Evolutionary conservation across 257 asterid species (phyloP).

Genomic region (Solanum chmielewskii): DNA sequence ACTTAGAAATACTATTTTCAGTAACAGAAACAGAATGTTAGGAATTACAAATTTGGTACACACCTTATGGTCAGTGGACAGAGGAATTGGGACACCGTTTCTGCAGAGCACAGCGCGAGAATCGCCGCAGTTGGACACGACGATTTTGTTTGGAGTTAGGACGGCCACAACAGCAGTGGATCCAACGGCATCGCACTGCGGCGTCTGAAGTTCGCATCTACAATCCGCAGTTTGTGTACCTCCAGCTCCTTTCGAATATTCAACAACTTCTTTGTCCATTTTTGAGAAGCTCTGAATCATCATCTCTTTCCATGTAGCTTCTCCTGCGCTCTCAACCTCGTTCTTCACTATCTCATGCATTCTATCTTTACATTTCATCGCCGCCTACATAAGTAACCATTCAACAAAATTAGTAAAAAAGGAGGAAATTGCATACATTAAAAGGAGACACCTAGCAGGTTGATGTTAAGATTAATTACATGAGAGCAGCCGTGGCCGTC

Average conservation of each 20-base stretch:
- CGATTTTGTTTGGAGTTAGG: slow-evolving; percentile 56
- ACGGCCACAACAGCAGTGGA: slow-evolving; percentile 94
- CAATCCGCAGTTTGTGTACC: slow-evolving; percentile 25
- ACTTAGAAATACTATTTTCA: background rate
- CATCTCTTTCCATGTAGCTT: slow-evolving; percentile 45
- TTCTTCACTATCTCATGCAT: slow-evolving; percentile 81
- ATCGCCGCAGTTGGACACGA: slow-evolving; percentile 89
- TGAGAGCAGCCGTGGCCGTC: slow-evolving; percentile 99
- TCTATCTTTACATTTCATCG: slow-evolving; percentile 64
- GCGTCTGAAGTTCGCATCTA: slow-evolving; percentile 80
- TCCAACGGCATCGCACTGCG: slow-evolving; percentile 94
- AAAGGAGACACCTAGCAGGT: background rate
- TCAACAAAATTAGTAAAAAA: background rate
- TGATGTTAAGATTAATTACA: slow-evolving; percentile 19
- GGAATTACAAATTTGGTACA: background rate
- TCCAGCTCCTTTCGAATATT: slow-evolving; percentile 18
- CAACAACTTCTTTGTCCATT: slow-evolving; percentile 71
- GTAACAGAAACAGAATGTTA: background rate
- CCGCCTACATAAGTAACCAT: slow-evolving; percentile 39
- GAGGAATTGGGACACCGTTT: slow-evolving; percentile 70
- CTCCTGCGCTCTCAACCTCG: slow-evolving; percentile 23
- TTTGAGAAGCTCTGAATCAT: slow-evolving; percentile 49
- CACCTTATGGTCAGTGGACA: slow-evolving; percentile 90
- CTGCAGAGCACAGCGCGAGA: slow-evolving; percentile 98
- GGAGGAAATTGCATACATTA: background rate